Base-by-base conservation (phyloP, 192 early-diverging fungal genomes). In the Backusella parvicylindrica region DNA sequence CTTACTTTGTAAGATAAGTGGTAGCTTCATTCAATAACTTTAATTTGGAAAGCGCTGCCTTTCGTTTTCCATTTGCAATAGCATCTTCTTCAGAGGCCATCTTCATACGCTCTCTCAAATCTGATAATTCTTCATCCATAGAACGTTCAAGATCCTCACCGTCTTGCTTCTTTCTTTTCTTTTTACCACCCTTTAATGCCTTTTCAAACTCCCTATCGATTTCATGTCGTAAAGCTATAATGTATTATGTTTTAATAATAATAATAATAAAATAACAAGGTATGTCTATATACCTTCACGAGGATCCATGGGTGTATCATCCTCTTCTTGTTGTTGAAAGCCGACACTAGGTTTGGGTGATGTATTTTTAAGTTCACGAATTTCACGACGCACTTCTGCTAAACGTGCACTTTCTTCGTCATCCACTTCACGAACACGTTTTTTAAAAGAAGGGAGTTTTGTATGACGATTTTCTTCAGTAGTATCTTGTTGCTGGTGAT, bases 31-130 rank as follows among this genome's bases (percentile, higher is more conserved):
- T 84, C 47, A 94, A 75, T 82, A 92, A 80, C 73, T 85, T 91
- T 56, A 93, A 79, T 78, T 93, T 93, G 33, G 89, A 83, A 63
- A 92, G 81, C 2, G 93, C 91, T 3, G 92, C 86, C 73, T 89
- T 83, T 40, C 84, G 70, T 23, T 87, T 79, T 56, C 82, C 67
- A 60, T 93, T 92, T 37, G 86, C 79, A 49, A 92, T 87, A 16
- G 84, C 77, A 60, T 94, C 93, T 11, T 82, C 72, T 40, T 85
- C 79, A 0, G 92, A 91, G 6, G 93, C 92, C 43, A 86, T 79
- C 40, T 79, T 79, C 81, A 83, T 83, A 15, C 64, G 64, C n/a
- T 83, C 75, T 50, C 74, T 68, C 60, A 83, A 26, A 18, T 60
- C 77, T n/a, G 78, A 63, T 47, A 83, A 65, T 68, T 79, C 77